Conservation (phyloP, 257 asterid genomes). For the Gentiana straminea region DNA sequence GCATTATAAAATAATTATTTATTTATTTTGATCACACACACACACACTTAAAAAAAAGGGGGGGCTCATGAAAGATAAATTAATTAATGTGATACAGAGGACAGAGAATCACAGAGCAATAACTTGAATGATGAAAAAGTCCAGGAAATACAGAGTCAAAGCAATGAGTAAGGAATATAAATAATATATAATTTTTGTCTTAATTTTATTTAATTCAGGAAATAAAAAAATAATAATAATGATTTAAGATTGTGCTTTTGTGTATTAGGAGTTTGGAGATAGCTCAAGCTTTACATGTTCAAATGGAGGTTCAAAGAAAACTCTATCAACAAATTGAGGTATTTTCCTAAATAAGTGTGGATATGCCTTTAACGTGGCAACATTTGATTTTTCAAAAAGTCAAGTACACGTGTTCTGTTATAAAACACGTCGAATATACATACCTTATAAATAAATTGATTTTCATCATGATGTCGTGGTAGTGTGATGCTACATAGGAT, state of each 20-base stretch:
- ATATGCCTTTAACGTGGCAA: too few species aligned
- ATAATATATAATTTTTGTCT: neutral
- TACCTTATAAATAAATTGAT: too few species aligned
- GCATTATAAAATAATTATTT: too few species aligned
- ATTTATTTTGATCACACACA: too few species aligned
- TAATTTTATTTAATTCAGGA: slow-evolving; percentile 1
- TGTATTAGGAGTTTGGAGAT: slow-evolving; percentile 39
- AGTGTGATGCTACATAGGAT: too few species aligned
- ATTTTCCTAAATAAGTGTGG: neutral
- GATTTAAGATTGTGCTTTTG: neutral
- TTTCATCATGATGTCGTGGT: too few species aligned
- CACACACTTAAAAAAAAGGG: too few species aligned
- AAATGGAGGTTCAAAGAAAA: slow-evolving; percentile 88
- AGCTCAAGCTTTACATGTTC: slow-evolving; percentile 59
- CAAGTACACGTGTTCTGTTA: too few species aligned
- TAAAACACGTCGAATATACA: too few species aligned
- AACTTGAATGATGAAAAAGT: slow-evolving; percentile 19
- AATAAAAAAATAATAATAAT: neutral
- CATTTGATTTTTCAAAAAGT: too few species aligned
- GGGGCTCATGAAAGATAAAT: neutral
- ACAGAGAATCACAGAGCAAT: slow-evolving; percentile 30
- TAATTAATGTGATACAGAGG: slow-evolving; percentile 26
- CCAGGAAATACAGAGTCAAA: slow-evolving; percentile 40
- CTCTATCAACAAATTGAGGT: slow-evolving; percentile 92
- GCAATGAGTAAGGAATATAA: slow-evolving; percentile 47